Percentiles rank a stretch among this genome's conserved stretches.
These are phyloP conservation scores for Rhynchospora tenuis DNA, from an alignment of 176 grass and related monocot species.

Conservation along the genomic window DNA sequence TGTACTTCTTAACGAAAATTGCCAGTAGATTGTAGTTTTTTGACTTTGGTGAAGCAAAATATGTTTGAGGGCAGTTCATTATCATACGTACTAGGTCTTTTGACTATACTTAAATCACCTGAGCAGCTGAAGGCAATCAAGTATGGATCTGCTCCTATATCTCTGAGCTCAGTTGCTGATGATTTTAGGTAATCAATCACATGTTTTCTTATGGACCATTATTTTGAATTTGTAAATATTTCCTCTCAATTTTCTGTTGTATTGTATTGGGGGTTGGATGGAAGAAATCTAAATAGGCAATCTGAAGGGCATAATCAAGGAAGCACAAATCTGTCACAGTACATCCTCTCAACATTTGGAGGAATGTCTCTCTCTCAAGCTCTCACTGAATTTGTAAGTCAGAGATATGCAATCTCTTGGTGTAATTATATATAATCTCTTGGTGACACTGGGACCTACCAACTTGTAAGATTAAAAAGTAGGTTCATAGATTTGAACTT, in stretches of 20 bases:
- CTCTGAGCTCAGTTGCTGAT: slow-evolving; percentile 26
- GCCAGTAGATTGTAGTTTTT: not conserved
- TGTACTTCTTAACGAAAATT: slow-evolving; percentile 4
- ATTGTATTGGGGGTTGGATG: not conserved
- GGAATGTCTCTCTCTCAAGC: slow-evolving; percentile 41
- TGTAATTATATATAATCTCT: not conserved
- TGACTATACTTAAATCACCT: not conserved
- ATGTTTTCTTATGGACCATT: not conserved
- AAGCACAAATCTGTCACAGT: slow-evolving; percentile 25
- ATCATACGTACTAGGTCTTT: not conserved
- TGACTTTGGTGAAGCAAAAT: not conserved
- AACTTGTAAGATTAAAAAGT: not conserved
- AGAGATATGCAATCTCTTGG: not conserved
- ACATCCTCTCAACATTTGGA: slow-evolving; percentile 47
- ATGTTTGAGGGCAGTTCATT: not conserved
- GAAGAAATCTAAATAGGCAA: slow-evolving; percentile 27
- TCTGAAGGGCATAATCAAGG: slow-evolving; percentile 5
- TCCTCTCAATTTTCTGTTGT: not conserved
- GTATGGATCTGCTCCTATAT: slow-evolving; percentile 39
- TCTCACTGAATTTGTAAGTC: slow-evolving; percentile 44
- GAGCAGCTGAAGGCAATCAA: slow-evolving; percentile 51
- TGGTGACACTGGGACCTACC: not conserved
- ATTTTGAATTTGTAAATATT: not conserved
- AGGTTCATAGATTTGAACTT: not conserved
- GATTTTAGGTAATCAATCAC: slow-evolving; percentile 29